Conservation (phyloP, 306 rosid genomes). For the Vicia faba region DNA sequence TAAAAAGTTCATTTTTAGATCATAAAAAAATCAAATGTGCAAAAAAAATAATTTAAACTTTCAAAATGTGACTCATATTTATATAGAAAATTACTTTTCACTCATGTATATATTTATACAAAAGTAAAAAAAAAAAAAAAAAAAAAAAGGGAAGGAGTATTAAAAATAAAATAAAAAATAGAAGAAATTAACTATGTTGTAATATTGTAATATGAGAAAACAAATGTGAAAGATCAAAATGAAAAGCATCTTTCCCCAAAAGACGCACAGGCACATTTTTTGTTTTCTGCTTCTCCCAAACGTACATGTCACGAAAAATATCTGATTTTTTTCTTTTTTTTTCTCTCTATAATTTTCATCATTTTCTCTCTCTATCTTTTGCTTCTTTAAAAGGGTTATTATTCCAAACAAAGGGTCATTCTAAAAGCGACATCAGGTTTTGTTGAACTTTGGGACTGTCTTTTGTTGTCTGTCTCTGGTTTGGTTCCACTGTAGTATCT, state of each 20-base stretch:
- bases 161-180: no score
- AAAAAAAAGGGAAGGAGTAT: no score
- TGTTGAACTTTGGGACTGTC: slow-evolving; percentile 21
- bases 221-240: neutral
- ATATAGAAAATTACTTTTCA: no score
- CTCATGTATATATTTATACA: no score
- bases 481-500: no score
- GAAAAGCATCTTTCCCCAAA: neutral
- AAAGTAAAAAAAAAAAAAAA: no score
- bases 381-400: slow-evolving; percentile 2
- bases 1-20: no score
- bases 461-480: slow-evolving; percentile 24
- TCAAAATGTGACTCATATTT: no score
- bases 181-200: neutral
- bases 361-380: neutral
- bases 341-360: neutral
- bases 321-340: neutral
- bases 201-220: neutral
- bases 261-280: neutral
- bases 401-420: neutral
- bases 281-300: neutral
- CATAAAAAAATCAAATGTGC: no score
- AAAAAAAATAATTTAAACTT: no score
- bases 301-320: neutral
- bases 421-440: slow-evolving; percentile 29